These are phyloP conservation scores for Trichoderma sp. DNA, from an alignment of 2,329 filamentous ascomycete genomes.

Conservation along the genomic window DNA sequence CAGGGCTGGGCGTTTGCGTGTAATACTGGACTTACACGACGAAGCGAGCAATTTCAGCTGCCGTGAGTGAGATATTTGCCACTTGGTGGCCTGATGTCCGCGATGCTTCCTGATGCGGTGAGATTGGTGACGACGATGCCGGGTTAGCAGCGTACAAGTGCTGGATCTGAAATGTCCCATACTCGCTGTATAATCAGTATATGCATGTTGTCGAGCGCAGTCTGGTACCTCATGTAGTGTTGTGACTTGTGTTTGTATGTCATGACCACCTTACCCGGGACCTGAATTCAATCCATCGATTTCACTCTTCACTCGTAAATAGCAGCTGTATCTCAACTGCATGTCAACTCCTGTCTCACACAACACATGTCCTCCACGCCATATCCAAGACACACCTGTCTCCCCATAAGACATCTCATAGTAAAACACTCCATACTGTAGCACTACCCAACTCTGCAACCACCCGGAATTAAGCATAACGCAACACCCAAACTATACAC, in stretches of 20 bases:
- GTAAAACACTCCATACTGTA: background rate
- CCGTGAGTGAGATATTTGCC: background rate
- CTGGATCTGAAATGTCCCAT: background rate
- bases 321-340: background rate
- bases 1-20: background rate
- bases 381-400: background rate
- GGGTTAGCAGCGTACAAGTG: background rate
- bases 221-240: too few species aligned
- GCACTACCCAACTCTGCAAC: background rate
- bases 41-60: background rate
- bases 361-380: background rate
- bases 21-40: background rate
- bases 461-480: constrained; percentile 3
- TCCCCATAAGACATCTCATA: background rate
- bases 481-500: background rate
- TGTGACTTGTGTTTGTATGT: background rate
- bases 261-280: background rate
- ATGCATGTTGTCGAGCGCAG: background rate
- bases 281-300: background rate
- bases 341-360: background rate
- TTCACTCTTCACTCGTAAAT: too few species aligned
- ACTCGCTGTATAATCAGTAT: background rate
- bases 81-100: background rate
- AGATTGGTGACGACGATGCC: background rate
- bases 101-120: background rate